Conservation (phyloP, 805 yeast genomes). For the Kazachstania africana region DNA sequence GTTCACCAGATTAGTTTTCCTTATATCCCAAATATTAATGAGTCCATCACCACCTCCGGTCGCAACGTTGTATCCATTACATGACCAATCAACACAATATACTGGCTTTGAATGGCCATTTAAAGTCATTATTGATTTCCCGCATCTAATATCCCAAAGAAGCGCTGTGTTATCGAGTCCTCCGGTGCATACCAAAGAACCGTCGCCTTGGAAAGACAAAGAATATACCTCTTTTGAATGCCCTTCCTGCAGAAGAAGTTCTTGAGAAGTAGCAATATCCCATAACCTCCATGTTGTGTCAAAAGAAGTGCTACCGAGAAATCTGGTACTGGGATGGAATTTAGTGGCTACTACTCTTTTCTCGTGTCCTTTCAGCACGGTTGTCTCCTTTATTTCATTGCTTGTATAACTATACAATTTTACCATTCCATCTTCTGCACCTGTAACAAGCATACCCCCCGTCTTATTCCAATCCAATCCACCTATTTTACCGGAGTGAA, state of each 20-base stretch:
- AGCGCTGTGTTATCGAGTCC: slow-evolving; percentile 66
- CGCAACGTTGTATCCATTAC: slow-evolving; percentile 63
- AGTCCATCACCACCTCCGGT: slow-evolving; percentile 79
- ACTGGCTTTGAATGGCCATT: slow-evolving; percentile 65
- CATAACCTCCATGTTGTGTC: slow-evolving; percentile 85
- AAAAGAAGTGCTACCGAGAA: slow-evolving; percentile 59
- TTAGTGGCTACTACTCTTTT: slow-evolving; percentile 47
- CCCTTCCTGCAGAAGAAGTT: slow-evolving; percentile 69
- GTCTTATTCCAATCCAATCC: slow-evolving; percentile 55
- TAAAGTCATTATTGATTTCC: slow-evolving; percentile 46
- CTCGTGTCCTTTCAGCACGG: slow-evolving; percentile 33
- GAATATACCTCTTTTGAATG: slow-evolving; percentile 64
- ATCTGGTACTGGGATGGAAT: slow-evolving; percentile 53
- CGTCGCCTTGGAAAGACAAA: slow-evolving; percentile 60
- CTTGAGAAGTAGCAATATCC: slow-evolving; percentile 46
- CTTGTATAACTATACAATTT: slow-evolving; percentile 24
- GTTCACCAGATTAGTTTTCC: slow-evolving; percentile 27
- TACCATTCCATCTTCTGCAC: slow-evolving; percentile 37
- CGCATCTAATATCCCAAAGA: slow-evolving; percentile 82
- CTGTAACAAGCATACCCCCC: slow-evolving; percentile 25
- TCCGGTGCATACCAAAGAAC: slow-evolving; percentile 62
- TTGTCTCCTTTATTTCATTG: slow-evolving; percentile 11
- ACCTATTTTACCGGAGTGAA: slow-evolving; percentile 50
- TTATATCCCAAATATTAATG: slow-evolving; percentile 77
- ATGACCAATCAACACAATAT: slow-evolving; percentile 60